Conservation (phyloP, 305 asterid species). For the Ilex paraguariensis region DNA sequence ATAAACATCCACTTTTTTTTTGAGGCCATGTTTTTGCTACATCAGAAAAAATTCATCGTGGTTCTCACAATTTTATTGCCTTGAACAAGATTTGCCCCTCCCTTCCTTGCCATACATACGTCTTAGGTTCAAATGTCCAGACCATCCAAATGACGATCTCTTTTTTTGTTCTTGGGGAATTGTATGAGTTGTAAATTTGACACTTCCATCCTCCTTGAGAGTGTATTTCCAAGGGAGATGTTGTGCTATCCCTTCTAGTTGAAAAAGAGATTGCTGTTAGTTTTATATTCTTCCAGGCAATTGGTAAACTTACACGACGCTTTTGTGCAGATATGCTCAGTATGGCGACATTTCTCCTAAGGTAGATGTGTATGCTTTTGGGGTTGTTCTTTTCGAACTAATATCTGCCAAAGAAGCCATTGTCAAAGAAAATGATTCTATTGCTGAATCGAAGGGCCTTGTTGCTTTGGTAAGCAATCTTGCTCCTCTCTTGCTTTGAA, state of each 20-base stretch:
- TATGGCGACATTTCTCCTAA: constrained; percentile 89
- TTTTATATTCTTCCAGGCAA: neutral
- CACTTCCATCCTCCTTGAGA: neutral
- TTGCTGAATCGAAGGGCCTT: constrained; percentile 72
- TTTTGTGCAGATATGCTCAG: constrained; percentile 67
- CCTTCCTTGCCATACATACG: neutral
- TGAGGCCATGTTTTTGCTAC: no score
- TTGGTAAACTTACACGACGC: constrained; percentile 1
- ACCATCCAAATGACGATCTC: neutral
- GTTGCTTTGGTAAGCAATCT: constrained; percentile 57
- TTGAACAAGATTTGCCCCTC: neutral
- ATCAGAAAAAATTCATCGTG: no score
- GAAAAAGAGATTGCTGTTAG: neutral
- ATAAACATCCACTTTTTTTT: neutral
- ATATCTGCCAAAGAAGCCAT: constrained; percentile 97
- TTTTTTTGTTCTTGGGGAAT: neutral
- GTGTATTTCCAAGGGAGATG: neutral
- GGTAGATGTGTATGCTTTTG: constrained; percentile 94
- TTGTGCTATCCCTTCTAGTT: neutral
- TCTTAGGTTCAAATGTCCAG: neutral
- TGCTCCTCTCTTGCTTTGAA: constrained; percentile 11
- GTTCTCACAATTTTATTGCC: no score
- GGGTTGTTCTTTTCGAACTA: constrained; percentile 86
- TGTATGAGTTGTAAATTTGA: neutral
- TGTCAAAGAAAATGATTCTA: constrained; percentile 48